Evolutionary conservation across 805 yeast species (phyloP).

Genomic region (Kodamaea kakaduensis): DNA sequence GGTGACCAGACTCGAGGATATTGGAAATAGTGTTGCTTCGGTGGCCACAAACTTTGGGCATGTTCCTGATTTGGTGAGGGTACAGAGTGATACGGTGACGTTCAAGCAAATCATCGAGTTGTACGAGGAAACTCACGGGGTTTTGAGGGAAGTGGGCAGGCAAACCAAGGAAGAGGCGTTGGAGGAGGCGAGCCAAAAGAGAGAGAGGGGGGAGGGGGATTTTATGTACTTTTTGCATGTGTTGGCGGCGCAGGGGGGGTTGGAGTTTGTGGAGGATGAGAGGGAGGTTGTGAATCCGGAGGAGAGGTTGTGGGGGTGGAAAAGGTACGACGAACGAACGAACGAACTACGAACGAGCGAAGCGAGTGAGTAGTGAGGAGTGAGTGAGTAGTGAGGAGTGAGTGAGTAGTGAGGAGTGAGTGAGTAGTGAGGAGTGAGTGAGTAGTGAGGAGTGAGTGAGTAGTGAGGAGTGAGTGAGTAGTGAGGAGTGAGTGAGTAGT

Average conservation of each 20-base stretch:
- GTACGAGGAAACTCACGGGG: constrained; percentile 39
- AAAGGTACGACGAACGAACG: no score
- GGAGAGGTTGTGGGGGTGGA: constrained; percentile 44
- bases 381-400: no score
- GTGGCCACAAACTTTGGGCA: constrained; percentile 26
- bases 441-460: no score
- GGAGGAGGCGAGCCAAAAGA: constrained; percentile 26
- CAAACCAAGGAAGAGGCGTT: constrained; percentile 23
- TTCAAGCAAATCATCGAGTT: constrained; percentile 34
- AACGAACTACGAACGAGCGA: no score
- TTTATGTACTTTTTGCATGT: constrained; percentile 36
- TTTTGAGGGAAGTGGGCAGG: constrained; percentile 14
- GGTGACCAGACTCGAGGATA: constrained; percentile 27
- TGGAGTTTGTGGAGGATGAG: background rate
- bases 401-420: no score
- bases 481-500: no score
- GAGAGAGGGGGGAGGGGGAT: constrained; percentile 25
- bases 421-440: no score
- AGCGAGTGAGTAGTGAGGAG: no score
- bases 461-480: no score
- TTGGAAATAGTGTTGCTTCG: constrained; percentile 17
- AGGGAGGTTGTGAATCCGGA: constrained; percentile 39
- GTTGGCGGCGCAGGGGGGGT: constrained; percentile 29
- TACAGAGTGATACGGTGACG: constrained; percentile 40
- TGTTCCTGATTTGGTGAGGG: constrained; percentile 43